Percentiles rank a stretch among this genome's conserved stretches.
Evolutionary conservation across 148 eudicot species (phyloP).

Genomic region (Polygonum aviculare): DNA sequence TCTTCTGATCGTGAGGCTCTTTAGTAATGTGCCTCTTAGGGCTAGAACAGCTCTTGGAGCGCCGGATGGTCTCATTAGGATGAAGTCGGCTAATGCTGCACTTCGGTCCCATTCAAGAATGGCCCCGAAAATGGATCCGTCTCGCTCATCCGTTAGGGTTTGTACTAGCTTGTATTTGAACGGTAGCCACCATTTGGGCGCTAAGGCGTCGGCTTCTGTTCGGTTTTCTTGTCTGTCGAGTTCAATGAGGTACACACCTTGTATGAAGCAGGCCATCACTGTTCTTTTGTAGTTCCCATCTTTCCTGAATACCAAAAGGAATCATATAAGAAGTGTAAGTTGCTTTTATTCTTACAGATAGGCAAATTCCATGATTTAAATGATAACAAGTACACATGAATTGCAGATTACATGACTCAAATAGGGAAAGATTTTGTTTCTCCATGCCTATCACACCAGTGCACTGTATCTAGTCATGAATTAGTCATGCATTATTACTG

Average conservation of each 20-base stretch:
- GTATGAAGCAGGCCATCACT: conserved; percentile 90
- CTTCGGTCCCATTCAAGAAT: conserved; percentile 78
- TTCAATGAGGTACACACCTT: conserved; percentile 83
- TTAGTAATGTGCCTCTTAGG: conserved; percentile 72
- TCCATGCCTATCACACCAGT: neutral
- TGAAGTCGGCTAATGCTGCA: conserved; percentile 67
- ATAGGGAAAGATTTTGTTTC: neutral
- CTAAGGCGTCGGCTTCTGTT: conserved; percentile 46
- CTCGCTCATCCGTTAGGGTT: conserved; percentile 66
- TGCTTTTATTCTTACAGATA: neutral
- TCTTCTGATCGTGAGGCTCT: conserved; percentile 55
- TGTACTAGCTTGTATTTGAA: conserved; percentile 70
- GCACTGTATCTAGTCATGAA: neutral
- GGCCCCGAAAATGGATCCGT: conserved; percentile 76
- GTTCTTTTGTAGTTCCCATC: conserved; percentile 86
- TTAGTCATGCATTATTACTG: neutral
- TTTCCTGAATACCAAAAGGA: conserved; percentile 41
- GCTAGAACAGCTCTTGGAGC: conserved; percentile 83
- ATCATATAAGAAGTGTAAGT: neutral
- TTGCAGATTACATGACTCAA: neutral
- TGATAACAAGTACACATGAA: neutral
- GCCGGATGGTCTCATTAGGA: conserved; percentile 65
- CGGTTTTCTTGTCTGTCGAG: conserved; percentile 84
- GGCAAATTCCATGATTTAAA: neutral
- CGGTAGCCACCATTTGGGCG: conserved; percentile 86